Base-by-base conservation (phyloP, 176 grass and related monocot species). In the Pontederia crassipes region DNA sequence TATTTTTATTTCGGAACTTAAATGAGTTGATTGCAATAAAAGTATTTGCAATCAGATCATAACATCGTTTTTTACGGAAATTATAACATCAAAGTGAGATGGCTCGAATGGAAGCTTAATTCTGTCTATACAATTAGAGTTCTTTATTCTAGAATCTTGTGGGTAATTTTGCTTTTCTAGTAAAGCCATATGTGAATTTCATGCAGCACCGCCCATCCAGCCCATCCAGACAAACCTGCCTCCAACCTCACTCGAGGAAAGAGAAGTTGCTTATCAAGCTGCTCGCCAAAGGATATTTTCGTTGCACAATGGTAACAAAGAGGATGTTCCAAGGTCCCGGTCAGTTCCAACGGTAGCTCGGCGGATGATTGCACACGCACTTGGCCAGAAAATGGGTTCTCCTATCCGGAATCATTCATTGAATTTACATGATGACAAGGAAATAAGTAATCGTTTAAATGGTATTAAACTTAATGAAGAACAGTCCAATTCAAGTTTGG, bases 321-420 rank as follows among this genome's bases (percentile, higher is more conserved):
- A 62, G 53, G 70, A 77, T 63, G 58, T 17, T 12, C 58, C 59
- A 35, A 95, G 79, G 76, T 54, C 72, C 61, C 74, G 80, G 49
- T 78, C 74, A 61, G 78, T 84, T 70, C 86, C 86, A 46, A 69
- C 69, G n/a, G 87, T 86, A 57, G 93, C 87, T 78, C 76, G 70
- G 59, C 72, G 93, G 47, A 97, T 97, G 93, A 97, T 97, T 9
- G 84, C 87, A 9, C 93, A 97, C 49, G 93, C 93, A 28, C 93
- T 97, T 45, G 87, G 93, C 57, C 80, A 79, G 60, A 97, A 72
- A 70, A 75, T 88, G 54, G 51, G 64, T 59, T 68, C 74, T 59
- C 35, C 45, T 24, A 70, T 26, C 58, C 59, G 59, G 59, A 78
- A 62, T 27, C 28, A 55, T 71, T 59, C 72, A 13, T 10, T 27